Conservation (phyloP, 768 basidiomycete species). For the Cyclocybe aegerita region DNA sequence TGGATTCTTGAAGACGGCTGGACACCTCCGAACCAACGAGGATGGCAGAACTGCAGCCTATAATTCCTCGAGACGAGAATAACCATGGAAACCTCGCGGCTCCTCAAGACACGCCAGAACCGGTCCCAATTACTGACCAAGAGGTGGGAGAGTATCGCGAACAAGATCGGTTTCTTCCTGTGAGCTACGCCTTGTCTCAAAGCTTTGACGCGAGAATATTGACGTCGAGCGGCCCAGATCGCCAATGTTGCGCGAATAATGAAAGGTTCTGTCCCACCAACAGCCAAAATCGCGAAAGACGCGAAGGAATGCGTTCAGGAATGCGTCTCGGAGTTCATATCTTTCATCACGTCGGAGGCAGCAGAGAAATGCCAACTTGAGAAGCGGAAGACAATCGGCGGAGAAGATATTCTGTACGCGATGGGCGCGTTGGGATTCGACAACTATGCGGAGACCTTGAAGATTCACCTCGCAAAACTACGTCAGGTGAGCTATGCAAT, state of each 20-base stretch:
- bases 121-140: constrained; percentile 82
- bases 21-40: neutral
- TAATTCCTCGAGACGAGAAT: constrained; percentile 37
- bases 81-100: constrained; percentile 30
- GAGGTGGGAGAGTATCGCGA: constrained; percentile 94
- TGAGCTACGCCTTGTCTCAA: constrained; percentile 32
- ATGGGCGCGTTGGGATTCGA: constrained; percentile 93
- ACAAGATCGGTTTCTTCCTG: constrained; percentile 94
- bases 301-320: constrained; percentile 99
- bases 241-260: constrained; percentile 98
- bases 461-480: constrained; percentile 90
- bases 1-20: too few species aligned
- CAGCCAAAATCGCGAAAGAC: constrained; percentile 96
- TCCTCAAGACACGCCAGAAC: constrained; percentile 47
- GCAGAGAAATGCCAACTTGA: constrained; percentile 93
- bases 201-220: neutral
- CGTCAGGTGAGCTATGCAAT: constrained; percentile 55
- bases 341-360: constrained; percentile 96
- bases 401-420: constrained; percentile 96
- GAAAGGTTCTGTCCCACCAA: constrained; percentile 86
- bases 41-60: constrained; percentile 41
- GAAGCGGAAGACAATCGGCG: constrained; percentile 97
- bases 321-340: constrained; percentile 97
- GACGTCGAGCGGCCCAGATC: constrained; percentile 53
- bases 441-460: constrained; percentile 89